A percentile compares a stretch with the other conserved stretches of the same genome.
These are phyloP conservation scores for Phytophthora pseudosyringae DNA, from an alignment of 352 stramenopile genomes.

Conservation along the genomic window DNA sequence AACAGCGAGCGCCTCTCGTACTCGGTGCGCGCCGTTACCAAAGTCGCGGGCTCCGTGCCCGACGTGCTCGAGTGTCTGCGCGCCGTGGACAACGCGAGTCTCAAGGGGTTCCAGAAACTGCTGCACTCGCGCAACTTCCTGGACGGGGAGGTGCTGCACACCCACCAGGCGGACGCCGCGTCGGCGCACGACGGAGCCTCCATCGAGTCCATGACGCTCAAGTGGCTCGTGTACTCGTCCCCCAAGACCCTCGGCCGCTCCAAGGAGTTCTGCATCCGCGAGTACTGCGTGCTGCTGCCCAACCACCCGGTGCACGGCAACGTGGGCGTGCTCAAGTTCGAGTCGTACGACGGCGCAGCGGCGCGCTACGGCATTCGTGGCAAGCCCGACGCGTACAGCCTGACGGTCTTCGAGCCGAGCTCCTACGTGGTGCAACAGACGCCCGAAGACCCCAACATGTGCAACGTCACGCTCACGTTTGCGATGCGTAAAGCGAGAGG, in stretches of 20 bases:
- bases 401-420: constrained; percentile 81
- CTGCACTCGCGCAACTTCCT: constrained; percentile 79
- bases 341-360: constrained; percentile 82
- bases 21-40: constrained; percentile 73
- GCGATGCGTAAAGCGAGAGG: constrained; percentile 80
- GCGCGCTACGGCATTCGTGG: constrained; percentile 76
- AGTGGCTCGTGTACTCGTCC: constrained; percentile 84
- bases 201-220: constrained; percentile 78
- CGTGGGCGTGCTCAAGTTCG: constrained; percentile 76
- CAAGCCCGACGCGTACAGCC: constrained; percentile 77
- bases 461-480: constrained; percentile 76
- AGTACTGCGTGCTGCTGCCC: constrained; percentile 75
- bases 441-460: constrained; percentile 60
- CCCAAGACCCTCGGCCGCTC: constrained; percentile 77
- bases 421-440: constrained; percentile 79
- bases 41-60: constrained; percentile 66
- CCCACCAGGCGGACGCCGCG: constrained; percentile 43
- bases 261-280: constrained; percentile 85
- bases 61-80: constrained; percentile 85
- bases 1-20: constrained; percentile 85
- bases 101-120: constrained; percentile 75
- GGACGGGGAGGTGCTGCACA: constrained; percentile 81
- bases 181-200: constrained; percentile 19
- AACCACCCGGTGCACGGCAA: constrained; percentile 67
- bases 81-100: constrained; percentile 58